Evolutionary conservation across 305 asterid genomes (phyloP).

Genomic region (Fraxinus xanthoxyloides): DNA sequence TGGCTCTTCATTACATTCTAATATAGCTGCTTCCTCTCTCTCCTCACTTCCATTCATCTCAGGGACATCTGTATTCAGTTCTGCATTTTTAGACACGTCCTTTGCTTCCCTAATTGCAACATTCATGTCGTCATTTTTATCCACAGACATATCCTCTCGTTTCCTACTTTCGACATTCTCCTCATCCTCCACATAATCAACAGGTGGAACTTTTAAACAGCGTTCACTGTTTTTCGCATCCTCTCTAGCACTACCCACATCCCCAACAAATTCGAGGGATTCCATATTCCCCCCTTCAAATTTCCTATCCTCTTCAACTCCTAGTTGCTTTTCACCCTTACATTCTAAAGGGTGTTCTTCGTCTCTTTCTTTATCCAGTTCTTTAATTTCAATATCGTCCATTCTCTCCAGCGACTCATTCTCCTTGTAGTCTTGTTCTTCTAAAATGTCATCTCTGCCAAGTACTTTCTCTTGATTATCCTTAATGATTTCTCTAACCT

Average conservation of each 20-base stretch:
- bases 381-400: neutral
- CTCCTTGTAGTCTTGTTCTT: neutral
- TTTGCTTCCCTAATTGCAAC: neutral
- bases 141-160: neutral
- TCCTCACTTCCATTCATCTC: neutral
- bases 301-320: neutral
- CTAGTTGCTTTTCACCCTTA: neutral
- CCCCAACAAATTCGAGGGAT: neutral
- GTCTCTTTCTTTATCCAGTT: neutral
- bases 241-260: neutral
- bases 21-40: neutral
- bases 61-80: neutral
- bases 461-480: constrained; percentile 6
- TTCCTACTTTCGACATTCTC: neutral
- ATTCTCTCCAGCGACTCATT: neutral
- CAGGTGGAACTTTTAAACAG: neutral
- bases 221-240: neutral
- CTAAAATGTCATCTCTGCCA: neutral
- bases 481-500: neutral
- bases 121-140: neutral
- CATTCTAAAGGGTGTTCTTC: neutral
- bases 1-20: neutral
- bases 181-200: neutral
- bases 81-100: neutral
- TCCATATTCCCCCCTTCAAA: neutral